Base-by-base conservation (phyloP, 148 eudicot genomes). In the Amaranthus hypochondriacus region DNA sequence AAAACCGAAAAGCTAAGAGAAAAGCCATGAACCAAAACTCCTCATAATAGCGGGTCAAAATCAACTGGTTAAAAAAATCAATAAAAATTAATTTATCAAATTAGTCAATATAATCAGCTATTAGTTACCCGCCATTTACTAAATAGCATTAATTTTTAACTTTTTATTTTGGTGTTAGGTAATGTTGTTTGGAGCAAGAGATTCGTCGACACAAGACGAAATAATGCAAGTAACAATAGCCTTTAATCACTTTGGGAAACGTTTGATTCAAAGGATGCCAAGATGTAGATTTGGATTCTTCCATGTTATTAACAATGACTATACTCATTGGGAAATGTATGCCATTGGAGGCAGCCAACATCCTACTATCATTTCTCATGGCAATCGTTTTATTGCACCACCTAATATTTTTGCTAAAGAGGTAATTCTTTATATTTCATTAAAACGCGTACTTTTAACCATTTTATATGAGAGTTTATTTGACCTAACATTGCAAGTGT, bases 261-360 rank as follows among this genome's bases (percentile, higher is more conserved):
- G 87, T 13, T 63, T 84, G 60, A 69, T 81, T 43, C 87, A 84
- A 13, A 78, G 87, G 61, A 84, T 84, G 84, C 87, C 87, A 6
- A 66, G 87, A 62, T 73, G 80, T 21, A 75, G 84, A 55, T 76
- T 28, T 50, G 87, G 87, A 0, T 75, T 81, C 77, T 73, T 81
- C 62, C 87, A 84, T 66, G 80, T 81, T 3, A 76, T 84, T 18
- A 84, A 84, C 80, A 84, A 81, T 62, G 87, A 84, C 72, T 84
- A 84, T 67, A 84, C 87, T 58, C 82, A 81, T 51, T 84, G 84
- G 87, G 78, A 75, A 70, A 84, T 81, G 84, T 84, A 81, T 42
- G 87, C 87, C 58, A 78, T 84, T n/a, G 87, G 84, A 56, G 87
- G 87, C 6, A 84, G 78, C 73, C 39, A 54, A 47, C 72, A 84